Evolutionary conservation across 768 basidiomycete genomes (phyloP), one percentile per base, ranked within the genome.

Genomic region (Suillus clintonianus): DNA sequence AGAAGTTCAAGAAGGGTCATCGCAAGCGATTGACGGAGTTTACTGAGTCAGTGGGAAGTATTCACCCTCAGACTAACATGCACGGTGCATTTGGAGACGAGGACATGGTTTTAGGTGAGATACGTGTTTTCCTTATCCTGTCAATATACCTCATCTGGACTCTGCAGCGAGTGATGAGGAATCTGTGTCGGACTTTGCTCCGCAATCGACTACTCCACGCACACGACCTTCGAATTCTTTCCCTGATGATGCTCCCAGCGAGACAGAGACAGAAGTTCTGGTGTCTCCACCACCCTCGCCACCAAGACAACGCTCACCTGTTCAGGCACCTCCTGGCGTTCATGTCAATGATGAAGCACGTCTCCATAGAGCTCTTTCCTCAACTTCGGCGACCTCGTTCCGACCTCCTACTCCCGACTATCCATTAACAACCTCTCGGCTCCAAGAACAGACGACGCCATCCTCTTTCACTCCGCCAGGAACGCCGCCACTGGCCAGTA

Each of bases 161-260:
- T 56, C 19, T 58, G 11, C 63, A 82, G 82, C 66, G 48, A 81
- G 80, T 57, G 82, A 82, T 48, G 76, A 78, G 59, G 80, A 78
- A 53, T 71, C 77, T 19, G 62, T 65, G 57, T 51, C 19, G 13
- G 72, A 64, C 45, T 50, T 65, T 41, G 64, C 66, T 57, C 64
- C 59, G 27, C 68, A 63, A 34, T 77, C 75, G 22, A 74, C 74
- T 19, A 74, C 69, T 37, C 76, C 72, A 5, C 70, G 62, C 60
- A 71, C 64, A 48, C 62, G 68, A 42, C 69, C 71, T 7, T 67
- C 65, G 37, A 59, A 53, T 15, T 32, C 34, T 43, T 11, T 67
- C 14, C 55, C 60, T 14, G 67, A 67, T 42, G 68, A 77, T 61
- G 54, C 53, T 37, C 69, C 61, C 24, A 68, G 69, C 2, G 71